Conservation (phyloP, 495 filamentous ascomycete species). For the Aspergillus saccharolyticus region DNA sequence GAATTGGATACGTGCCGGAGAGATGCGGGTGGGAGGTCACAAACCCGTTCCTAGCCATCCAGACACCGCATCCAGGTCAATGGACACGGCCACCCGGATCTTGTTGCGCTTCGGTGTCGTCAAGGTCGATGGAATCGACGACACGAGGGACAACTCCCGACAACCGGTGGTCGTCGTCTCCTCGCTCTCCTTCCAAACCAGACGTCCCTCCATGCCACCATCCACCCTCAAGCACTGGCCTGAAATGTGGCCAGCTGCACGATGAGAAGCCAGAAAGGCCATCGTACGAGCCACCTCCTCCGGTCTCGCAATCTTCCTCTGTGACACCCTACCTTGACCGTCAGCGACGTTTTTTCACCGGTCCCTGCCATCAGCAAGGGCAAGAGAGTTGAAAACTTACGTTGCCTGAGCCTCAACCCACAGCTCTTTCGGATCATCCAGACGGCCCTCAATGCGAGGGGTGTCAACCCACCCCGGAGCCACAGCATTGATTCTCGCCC, state of each 20-base stretch:
- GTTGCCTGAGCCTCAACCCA: constrained; percentile 45
- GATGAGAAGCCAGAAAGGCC: constrained; percentile 49
- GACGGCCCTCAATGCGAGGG: constrained; percentile 38
- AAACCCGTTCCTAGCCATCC: constrained; percentile 51
- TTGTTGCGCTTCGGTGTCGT: constrained; percentile 29
- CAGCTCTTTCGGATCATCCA: constrained; percentile 43
- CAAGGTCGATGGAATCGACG: constrained; percentile 23
- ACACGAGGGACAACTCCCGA: neutral
- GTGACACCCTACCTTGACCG: constrained; percentile 23
- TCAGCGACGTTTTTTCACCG: neutral
- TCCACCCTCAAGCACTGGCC: constrained; percentile 50
- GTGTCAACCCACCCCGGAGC: constrained; percentile 48
- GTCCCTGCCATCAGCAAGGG: too few relatives aligned
- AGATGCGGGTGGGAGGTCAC: constrained; percentile 18
- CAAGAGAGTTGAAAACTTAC: constrained; percentile 7
- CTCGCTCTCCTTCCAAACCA: constrained; percentile 43
- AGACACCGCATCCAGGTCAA: constrained; percentile 58
- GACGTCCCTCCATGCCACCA: constrained; percentile 47
- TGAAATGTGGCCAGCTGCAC: constrained; percentile 50
- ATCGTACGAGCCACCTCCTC: constrained; percentile 48
- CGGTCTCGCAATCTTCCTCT: constrained; percentile 44
- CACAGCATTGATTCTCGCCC: constrained; percentile 53
- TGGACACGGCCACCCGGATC: constrained; percentile 49
- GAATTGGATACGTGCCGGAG: neutral
- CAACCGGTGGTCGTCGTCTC: neutral